Evolutionary conservation across 2,329 filamentous ascomycete genomes (phyloP), one percentile per base, ranked within the genome.

Genomic region (Beauveria asiatica): DNA sequence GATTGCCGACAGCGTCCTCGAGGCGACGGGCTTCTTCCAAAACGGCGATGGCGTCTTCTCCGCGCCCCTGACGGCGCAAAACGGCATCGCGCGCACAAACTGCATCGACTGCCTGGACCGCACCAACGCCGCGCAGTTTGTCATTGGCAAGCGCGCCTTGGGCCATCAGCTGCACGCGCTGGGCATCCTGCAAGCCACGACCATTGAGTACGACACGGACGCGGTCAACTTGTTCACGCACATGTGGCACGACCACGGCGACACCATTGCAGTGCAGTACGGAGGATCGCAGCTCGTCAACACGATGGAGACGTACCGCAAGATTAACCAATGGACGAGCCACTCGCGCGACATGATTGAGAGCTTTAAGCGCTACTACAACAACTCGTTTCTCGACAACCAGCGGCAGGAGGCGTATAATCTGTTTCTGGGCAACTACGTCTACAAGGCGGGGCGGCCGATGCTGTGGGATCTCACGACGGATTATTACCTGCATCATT

Each of bases 321-420:
- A 97, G 75, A 96, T 97, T 72, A 97, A 97, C 66, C 93, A 97
- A 72, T 99, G 94, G 94, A 96, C 92, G 25, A 96, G 91, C 67
- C 92, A 96, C 72, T 97, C 93, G 2, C 84, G 94, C 65, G 94
- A 99, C 72, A 97, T 99, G 93, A 92, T 99, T 23, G 94, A 99
- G 75, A 96, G 91, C 72, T 97, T 99, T 78, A 99, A 97, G 73
- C 85, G 94, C 30, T 99, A 97, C 73, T 99, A 99, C 74, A 96
- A 97, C 75, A 99, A 99, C 70, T 96, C 93, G 0, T 99, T 99
- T 71, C 82, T 99, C 9, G 94, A 99, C 72, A 92, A 89, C n/a
- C 94, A 99, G 70, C 86, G 94, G 37, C 94, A 99, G 74, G 94
- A 99, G 74, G 94, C 94, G 0, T 97, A 97, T 73, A 99, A 99